Base-by-base conservation (phyloP, 345 rosid species). In the Moricandia moricandioides region DNA sequence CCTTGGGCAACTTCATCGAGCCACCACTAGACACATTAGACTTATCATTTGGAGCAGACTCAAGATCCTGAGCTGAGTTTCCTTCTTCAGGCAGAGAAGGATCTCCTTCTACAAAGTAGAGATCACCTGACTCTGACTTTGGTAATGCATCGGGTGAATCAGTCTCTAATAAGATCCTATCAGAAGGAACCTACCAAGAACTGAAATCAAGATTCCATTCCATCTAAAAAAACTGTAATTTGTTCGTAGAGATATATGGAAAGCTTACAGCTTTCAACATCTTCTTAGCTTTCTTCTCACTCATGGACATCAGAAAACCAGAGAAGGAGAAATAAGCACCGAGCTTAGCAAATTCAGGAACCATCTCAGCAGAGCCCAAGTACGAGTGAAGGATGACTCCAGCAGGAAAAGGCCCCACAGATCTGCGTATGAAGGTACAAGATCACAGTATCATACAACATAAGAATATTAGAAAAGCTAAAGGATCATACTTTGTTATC, bases 61-160 rank as follows among this genome's bases (percentile, higher is more conserved):
- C 68, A 63, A 43, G 33, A 64, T 70, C 60, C 24, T 77, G 79
- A 49, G 80, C 40, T 43, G 83, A 62, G 67, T 40, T 67, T 62
- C 65, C 59, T 55, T 81, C 85, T 83, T 75, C 76, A 6, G 75
- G 37, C 30, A 76, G 71, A 49, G 78, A 84, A 82, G 84, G 83
- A 72, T 74, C 88, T 68, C 83, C 79, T 40, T 80, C 86, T 62
- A 88, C 82, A 56, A 83, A 73, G 85, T 81, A 73, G 12, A 91
- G 82, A 73, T 69, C 65, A 47, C 79, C 75, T 35, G 77, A 58
- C 49, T 83, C 82, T 62, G 71, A 71, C 71, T 77, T 86, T 17
- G 98, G 98, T 58, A 90, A 12, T n/a, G 96, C 97, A 78, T 94
- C 98, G 2, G 98, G 97, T 30, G 97, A 89, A 80, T 94, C 98